Percentiles rank a stretch among this genome's conserved stretches.
Evolutionary conservation across 352 stramenopile species (phyloP).

Genomic region (Phytopythium litorale): DNA sequence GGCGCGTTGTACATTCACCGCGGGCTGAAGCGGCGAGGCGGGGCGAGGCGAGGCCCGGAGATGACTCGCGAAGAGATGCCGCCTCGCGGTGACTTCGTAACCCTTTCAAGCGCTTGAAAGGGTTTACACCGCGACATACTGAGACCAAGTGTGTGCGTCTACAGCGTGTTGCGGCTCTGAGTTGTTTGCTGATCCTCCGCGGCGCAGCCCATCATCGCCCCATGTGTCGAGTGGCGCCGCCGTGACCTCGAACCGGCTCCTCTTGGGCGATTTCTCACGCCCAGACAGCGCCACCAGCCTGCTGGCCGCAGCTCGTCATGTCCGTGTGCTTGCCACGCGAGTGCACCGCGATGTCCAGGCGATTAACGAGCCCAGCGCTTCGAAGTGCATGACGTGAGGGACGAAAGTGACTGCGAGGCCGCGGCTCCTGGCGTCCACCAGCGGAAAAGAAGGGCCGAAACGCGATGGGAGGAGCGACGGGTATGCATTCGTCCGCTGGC

Average conservation of each 20-base stretch:
- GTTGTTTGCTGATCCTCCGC: conserved; percentile 2
- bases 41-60: no score
- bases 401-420: no score
- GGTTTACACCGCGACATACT: neutral
- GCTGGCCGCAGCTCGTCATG: no score
- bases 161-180: neutral
- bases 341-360: no score
- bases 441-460: neutral
- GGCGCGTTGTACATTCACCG: no score
- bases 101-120: neutral
- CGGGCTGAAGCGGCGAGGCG: no score
- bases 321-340: no score
- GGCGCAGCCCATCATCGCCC: neutral
- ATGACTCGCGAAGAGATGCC: no score
- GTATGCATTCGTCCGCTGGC: conserved; percentile 3
- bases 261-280: neutral
- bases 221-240: neutral
- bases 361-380: no score
- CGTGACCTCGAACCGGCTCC: neutral
- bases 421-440: neutral
- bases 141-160: neutral
- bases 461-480: neutral
- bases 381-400: no score
- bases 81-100: neutral
- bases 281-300: no score